Percentiles rank a stretch among this genome's conserved stretches.
Conservation (phyloP, 805 yeast genomes). For the Candida argentea region DNA sequence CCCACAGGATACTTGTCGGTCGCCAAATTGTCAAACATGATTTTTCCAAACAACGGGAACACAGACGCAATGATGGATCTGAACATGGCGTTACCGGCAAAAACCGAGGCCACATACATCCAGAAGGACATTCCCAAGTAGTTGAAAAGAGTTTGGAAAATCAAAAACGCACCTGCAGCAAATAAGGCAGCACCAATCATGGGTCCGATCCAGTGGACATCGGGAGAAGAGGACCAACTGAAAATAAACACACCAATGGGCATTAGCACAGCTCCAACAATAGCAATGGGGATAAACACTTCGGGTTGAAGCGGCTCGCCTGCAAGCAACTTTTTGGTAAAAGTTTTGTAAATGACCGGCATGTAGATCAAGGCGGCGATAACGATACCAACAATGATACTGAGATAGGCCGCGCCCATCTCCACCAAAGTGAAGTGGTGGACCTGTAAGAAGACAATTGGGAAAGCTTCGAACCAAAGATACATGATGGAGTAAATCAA, state of each 20-base stretch:
- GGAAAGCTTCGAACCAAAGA: constrained; percentile 54
- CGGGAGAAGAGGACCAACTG: constrained; percentile 11
- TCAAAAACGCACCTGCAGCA: constrained; percentile 12
- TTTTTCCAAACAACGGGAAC: constrained; percentile 55
- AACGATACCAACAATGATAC: constrained; percentile 36
- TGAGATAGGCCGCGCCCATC: constrained; percentile 37
- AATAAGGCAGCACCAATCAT: constrained; percentile 13
- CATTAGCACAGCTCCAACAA: constrained; percentile 13
- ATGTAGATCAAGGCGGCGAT: constrained; percentile 7
- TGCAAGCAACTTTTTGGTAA: constrained; percentile 6
- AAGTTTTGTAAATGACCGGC: constrained; percentile 4
- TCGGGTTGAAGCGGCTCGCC: constrained; percentile 9
- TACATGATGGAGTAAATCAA: constrained; percentile 43
- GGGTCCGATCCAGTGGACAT: constrained; percentile 13
- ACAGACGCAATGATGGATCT: constrained; percentile 46
- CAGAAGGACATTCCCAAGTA: constrained; percentile 41
- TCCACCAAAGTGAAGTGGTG: constrained; percentile 40
- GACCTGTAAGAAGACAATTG: constrained; percentile 38
- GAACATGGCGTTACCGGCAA: constrained; percentile 45
- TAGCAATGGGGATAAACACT: constrained; percentile 11
- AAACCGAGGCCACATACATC: constrained; percentile 45
- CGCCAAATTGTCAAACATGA: constrained; percentile 43
- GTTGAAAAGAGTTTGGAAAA: constrained; percentile 44
- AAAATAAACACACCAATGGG: constrained; percentile 14
- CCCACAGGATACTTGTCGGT: constrained; percentile 42